Conservation (phyloP, 768 basidiomycete genomes). For the Leccinum rimulosum region DNA sequence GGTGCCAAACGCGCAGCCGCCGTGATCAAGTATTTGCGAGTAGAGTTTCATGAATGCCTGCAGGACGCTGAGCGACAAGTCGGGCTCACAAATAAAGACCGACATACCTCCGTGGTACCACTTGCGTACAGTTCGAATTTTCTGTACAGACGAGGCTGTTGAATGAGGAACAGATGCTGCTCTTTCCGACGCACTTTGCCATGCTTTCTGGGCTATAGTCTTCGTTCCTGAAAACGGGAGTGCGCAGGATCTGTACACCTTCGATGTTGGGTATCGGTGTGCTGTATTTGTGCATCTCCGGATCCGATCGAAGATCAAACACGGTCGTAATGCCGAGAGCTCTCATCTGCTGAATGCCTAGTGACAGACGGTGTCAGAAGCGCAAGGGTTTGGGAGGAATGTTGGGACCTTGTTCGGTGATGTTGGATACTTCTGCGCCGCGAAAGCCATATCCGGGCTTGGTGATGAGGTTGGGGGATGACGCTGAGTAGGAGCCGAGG, state of each 20-base stretch:
- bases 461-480: slow-evolving; percentile 48
- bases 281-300: slow-evolving; percentile 74
- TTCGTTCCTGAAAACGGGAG: slow-evolving; percentile 63
- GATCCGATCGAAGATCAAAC: slow-evolving; percentile 79
- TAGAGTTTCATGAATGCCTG: slow-evolving; percentile 82
- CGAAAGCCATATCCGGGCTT: slow-evolving; percentile 60
- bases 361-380: slow-evolving; percentile 1
- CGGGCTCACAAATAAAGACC: background rate
- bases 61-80: background rate
- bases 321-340: slow-evolving; percentile 63
- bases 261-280: slow-evolving; percentile 61
- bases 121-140: slow-evolving; percentile 66
- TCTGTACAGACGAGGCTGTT: slow-evolving; percentile 21
- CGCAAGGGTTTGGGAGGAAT: background rate
- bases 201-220: slow-evolving; percentile 85
- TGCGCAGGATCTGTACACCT: slow-evolving; percentile 56
- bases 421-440: slow-evolving; percentile 68
- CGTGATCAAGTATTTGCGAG: slow-evolving; percentile 77
- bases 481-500: slow-evolving; percentile 57
- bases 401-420: slow-evolving; percentile 63
- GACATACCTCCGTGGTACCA: slow-evolving; percentile 71
- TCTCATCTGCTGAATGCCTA: slow-evolving; percentile 58
- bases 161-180: background rate
- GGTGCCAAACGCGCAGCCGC: slow-evolving; percentile 61
- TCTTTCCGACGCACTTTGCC: slow-evolving; percentile 65